These are phyloP conservation scores for Boletus coccyginus DNA, from an alignment of 768 basidiomycete species.

Conservation along the genomic window DNA sequence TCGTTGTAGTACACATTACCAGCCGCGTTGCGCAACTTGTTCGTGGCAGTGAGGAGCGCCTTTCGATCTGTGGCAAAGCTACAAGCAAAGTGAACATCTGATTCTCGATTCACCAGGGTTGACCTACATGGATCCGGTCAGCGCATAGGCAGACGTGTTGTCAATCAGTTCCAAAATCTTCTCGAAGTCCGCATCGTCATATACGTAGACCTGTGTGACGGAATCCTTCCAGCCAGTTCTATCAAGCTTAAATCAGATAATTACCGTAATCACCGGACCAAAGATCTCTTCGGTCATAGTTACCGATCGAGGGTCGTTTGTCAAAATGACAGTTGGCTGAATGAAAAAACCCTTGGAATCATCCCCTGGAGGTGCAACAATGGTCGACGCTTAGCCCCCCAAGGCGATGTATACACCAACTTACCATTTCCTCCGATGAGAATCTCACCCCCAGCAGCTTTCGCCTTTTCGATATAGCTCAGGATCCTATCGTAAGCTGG, in stretches of 20 bases:
- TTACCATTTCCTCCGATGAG: slow-evolving; percentile 79
- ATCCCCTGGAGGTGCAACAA: slow-evolving; percentile 49
- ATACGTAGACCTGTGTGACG: slow-evolving; percentile 71
- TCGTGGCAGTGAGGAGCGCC: slow-evolving; percentile 76
- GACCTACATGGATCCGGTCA: slow-evolving; percentile 92
- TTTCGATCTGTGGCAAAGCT: slow-evolving; percentile 84
- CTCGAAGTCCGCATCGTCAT: slow-evolving; percentile 83
- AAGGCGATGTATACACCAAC: slow-evolving; percentile 13
- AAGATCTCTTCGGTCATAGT: slow-evolving; percentile 97
- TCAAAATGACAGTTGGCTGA: slow-evolving; percentile 91
- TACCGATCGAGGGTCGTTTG: slow-evolving; percentile 82
- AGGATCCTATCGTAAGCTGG: slow-evolving; percentile 88
- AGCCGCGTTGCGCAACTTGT: slow-evolving; percentile 83
- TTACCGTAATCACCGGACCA: slow-evolving; percentile 89
- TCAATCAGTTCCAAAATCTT: slow-evolving; percentile 86
- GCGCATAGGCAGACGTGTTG: slow-evolving; percentile 79
- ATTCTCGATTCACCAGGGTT: not conserved
- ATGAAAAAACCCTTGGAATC: slow-evolving; percentile 92
- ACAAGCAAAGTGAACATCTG: slow-evolving; percentile 12
- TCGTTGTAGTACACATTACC: slow-evolving; percentile 99
- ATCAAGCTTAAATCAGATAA: slow-evolving; percentile 12
- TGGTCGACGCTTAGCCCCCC: not conserved
- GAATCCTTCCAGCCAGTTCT: not conserved
- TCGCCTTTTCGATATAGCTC: slow-evolving; percentile 82
- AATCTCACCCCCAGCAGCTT: slow-evolving; percentile 84